phyloP scores from a whole-genome alignment of 2,329 filamentous ascomycete genomes.

The Trichophyton simii region DNA sequence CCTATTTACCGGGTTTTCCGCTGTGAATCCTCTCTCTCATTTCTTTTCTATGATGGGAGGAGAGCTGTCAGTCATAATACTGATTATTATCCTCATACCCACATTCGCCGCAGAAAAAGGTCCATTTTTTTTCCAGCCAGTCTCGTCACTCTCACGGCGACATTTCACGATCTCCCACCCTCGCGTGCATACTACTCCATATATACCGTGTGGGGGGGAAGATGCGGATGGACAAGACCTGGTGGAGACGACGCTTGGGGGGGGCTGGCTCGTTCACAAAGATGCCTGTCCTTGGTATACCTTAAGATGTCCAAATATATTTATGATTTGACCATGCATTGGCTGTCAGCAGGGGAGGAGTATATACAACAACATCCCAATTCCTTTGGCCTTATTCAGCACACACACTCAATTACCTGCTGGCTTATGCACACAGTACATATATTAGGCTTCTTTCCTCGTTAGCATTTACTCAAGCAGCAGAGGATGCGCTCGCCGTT shows the following conservation, averaged over 20 bases:
- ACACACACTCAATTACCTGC: neutral
- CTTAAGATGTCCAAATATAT: neutral
- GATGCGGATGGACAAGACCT: neutral
- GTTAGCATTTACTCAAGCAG: conserved; percentile 1
- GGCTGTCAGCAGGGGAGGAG: neutral
- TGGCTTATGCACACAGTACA: neutral
- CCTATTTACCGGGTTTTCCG: neutral
- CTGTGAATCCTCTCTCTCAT: neutral
- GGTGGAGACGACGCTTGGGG: neutral
- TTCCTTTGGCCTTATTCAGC: neutral
- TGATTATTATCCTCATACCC: neutral
- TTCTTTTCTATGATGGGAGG: neutral
- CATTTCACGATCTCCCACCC: neutral
- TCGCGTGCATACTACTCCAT: conserved; percentile 1
- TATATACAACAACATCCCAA: neutral
- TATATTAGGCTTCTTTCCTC: neutral
- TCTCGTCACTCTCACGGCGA: neutral
- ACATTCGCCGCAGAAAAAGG: neutral
- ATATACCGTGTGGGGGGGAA: neutral
- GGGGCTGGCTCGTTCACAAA: neutral
- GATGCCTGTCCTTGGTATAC: neutral
- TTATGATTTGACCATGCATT: neutral
- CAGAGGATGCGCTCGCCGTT: neutral
- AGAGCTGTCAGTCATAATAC: neutral
- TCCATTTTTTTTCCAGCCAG: neutral